phyloP scores from a whole-genome alignment of 345 rosid genomes.

The Eucalyptus brandiana region DNA sequence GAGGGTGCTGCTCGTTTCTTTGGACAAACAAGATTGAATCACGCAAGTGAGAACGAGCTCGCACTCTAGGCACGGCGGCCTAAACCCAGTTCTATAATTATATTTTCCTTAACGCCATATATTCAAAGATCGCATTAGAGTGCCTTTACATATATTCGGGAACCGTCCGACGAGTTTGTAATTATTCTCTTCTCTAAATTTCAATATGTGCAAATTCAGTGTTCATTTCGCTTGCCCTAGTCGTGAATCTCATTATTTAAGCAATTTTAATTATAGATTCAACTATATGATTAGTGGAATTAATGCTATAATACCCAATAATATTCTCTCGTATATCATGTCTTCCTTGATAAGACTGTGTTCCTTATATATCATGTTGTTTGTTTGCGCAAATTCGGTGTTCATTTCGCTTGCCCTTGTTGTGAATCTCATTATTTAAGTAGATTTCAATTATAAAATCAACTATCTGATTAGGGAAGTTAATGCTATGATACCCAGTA shows the following conservation, averaged over 20 bases:
- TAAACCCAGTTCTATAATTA: not conserved
- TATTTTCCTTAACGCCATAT: not conserved
- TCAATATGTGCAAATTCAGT: not conserved
- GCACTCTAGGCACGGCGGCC: not conserved
- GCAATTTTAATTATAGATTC: not conserved
- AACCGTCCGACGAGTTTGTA: not conserved
- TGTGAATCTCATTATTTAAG: not conserved
- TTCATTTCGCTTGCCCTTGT: not conserved
- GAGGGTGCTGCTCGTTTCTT: constrained; percentile 44
- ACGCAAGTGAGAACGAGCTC: not conserved
- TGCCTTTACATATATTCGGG: not conserved
- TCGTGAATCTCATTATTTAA: not conserved
- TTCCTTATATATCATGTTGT: no score
- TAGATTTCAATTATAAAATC: not conserved
- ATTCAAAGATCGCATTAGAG: not conserved
- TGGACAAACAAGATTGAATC: constrained; percentile 2
- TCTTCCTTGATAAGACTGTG: not conserved
- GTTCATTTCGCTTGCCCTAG: not conserved
- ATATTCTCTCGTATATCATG: not conserved
- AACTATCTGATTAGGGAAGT: not conserved
- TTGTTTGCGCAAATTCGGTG: not conserved
- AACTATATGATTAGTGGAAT: not conserved
- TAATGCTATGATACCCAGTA: not conserved
- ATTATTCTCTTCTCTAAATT: not conserved
- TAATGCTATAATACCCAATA: not conserved